A percentile compares a stretch with the other conserved stretches of the same genome.
Conservation (phyloP, 1,284 basidiomycete species). For the Tilletia walkeri region DNA sequence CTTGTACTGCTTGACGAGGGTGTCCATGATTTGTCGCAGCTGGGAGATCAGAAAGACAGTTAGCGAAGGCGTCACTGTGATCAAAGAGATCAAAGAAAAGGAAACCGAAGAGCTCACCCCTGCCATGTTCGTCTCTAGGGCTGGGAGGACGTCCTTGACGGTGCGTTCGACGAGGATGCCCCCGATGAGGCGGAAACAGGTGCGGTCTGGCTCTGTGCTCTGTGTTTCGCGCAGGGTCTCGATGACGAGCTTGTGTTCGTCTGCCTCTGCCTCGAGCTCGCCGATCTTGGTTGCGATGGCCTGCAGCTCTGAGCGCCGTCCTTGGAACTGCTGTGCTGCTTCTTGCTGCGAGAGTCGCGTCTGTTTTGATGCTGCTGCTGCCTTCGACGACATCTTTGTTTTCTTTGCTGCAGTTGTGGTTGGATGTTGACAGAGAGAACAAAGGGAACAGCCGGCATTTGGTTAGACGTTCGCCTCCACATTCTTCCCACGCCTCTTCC, state of each 20-base stretch:
- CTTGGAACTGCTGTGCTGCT: constrained; percentile 40
- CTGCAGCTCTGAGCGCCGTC: constrained; percentile 45
- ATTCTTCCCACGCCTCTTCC: background rate
- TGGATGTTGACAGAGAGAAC: background rate
- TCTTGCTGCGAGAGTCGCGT: constrained; percentile 26
- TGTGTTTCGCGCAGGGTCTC: constrained; percentile 68
- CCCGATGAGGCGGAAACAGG: constrained; percentile 94
- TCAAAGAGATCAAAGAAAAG: background rate
- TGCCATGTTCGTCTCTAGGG: constrained; percentile 56
- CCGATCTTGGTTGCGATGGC: constrained; percentile 52
- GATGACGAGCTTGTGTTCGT: constrained; percentile 68
- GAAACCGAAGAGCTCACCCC: constrained; percentile 38
- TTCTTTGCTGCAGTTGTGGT: background rate
- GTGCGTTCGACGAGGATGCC: constrained; percentile 94
- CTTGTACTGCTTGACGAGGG: constrained; percentile 53
- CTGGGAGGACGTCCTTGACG: constrained; percentile 89
- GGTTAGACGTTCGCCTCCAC: background rate
- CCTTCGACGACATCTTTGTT: constrained; percentile 1
- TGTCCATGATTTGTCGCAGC: constrained; percentile 49
- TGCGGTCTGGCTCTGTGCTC: constrained; percentile 74
- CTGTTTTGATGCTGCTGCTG: background rate
- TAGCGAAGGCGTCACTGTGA: no score
- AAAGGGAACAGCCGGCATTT: constrained; percentile 1
- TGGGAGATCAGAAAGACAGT: constrained; percentile 23
- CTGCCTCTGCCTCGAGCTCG: constrained; percentile 52